These are phyloP conservation scores for Noccaea caerulescens DNA, from an alignment of 345 rosid genomes.

Conservation along the genomic window DNA sequence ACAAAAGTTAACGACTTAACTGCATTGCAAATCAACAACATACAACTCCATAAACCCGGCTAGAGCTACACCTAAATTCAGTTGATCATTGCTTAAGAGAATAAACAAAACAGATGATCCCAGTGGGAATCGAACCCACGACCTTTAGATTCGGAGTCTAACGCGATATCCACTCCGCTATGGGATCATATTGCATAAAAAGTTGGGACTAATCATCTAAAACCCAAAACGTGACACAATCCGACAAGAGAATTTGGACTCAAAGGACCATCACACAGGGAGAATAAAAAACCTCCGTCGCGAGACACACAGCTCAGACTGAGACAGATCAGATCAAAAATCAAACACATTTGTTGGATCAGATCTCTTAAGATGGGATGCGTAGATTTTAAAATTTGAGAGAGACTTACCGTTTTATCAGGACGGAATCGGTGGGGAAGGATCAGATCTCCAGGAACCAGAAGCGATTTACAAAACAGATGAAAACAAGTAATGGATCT, in stretches of 20 bases:
- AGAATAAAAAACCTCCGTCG: neutral
- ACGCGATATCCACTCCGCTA: constrained; percentile 99
- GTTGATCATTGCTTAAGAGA: neutral
- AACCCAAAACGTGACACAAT: constrained; percentile 39
- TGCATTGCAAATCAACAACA: constrained; percentile 3
- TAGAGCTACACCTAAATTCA: constrained; percentile 18
- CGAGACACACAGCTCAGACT: constrained; percentile 14
- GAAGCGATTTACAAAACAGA: constrained; percentile 26
- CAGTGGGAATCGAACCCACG: constrained; percentile 99
- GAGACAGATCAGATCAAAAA: constrained; percentile 26
- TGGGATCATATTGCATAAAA: constrained; percentile 60
- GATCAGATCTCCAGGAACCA: constrained; percentile 33
- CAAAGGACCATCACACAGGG: constrained; percentile 33
- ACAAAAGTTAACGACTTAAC: neutral
- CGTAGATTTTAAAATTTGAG: neutral
- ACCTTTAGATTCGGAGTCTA: constrained; percentile 99
- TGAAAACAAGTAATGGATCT: constrained; percentile 24
- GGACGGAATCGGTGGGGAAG: constrained; percentile 2
- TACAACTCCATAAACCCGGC: neutral
- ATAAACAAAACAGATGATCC: constrained; percentile 53
- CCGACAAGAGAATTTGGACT: constrained; percentile 34
- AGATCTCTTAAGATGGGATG: constrained; percentile 19
- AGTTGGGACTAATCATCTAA: constrained; percentile 10
- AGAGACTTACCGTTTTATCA: constrained; percentile 32
- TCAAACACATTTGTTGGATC: constrained; percentile 18